A percentile compares a stretch with the other conserved stretches of the same genome.
These are phyloP conservation scores for Verbascum thapsus DNA, from an alignment of 257 asterid species.

Conservation along the genomic window DNA sequence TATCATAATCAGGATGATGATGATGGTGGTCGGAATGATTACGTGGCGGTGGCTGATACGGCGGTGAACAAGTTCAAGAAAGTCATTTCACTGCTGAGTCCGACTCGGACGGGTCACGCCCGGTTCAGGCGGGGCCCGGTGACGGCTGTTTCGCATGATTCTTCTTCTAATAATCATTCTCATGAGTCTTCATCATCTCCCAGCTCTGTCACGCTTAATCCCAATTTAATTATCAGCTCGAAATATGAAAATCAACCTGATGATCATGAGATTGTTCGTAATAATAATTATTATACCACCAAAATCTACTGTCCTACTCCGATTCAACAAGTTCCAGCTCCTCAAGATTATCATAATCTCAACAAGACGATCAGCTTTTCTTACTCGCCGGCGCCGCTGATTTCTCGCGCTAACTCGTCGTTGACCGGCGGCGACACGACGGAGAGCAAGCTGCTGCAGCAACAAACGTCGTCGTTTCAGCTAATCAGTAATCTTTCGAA, in stretches of 20 bases:
- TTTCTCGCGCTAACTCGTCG: conserved; percentile 55
- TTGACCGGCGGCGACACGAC: conserved; percentile 56
- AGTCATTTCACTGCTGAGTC: conserved; percentile 63
- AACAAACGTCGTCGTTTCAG: conserved; percentile 39
- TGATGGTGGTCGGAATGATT: conserved; percentile 42
- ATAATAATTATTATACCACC: neutral
- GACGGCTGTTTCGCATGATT: neutral
- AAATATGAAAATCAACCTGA: conserved; percentile 25
- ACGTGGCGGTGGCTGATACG: conserved; percentile 58
- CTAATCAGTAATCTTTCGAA: conserved; percentile 45
- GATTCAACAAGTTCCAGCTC: conserved; percentile 76
- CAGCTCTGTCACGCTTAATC: conserved; percentile 30
- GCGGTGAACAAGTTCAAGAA: conserved; percentile 65
- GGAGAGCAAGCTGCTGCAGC: conserved; percentile 44
- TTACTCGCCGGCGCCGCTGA: conserved; percentile 53
- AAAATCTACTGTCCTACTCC: conserved; percentile 85
- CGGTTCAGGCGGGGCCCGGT: conserved; percentile 81
- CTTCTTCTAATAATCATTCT: conserved; percentile 32
- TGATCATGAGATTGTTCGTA: no score
- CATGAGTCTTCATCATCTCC: conserved; percentile 31
- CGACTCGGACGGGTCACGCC: conserved; percentile 85
- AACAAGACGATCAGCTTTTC: conserved; percentile 61
- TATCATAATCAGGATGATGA: conserved; percentile 16
- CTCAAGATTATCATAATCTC: conserved; percentile 31
- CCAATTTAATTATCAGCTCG: conserved; percentile 1